phyloP scores from a whole-genome alignment of 306 rosid species.

The Macrotyloma uniflorum region DNA sequence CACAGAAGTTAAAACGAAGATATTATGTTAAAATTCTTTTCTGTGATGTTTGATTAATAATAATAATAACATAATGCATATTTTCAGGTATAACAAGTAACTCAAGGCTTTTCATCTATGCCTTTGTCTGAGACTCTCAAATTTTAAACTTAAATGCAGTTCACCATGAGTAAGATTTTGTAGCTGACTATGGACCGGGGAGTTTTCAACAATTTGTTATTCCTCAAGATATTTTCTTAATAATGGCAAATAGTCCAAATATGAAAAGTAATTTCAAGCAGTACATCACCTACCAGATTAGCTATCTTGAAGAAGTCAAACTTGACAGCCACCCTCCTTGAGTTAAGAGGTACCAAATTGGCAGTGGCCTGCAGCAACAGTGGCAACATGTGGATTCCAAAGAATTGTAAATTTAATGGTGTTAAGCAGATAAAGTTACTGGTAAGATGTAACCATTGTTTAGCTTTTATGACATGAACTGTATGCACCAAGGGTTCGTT shows the following conservation, averaged over 20 bases:
- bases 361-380: constrained; percentile 76
- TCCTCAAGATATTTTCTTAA: neutral
- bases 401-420: constrained; percentile 4
- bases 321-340: constrained; percentile 83
- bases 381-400: constrained; percentile 13
- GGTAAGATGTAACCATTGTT: neutral
- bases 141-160: neutral
- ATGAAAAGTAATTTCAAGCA: constrained; percentile 23
- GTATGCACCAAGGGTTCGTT: neutral
- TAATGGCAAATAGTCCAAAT: neutral
- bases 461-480: neutral
- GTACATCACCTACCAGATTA: constrained; percentile 59
- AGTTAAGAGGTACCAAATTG: constrained; percentile 77
- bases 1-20: constrained; percentile 8
- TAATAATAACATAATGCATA: neutral
- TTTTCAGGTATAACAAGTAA: constrained; percentile 1
- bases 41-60: neutral
- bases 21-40: neutral
- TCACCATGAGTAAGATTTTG: constrained; percentile 22
- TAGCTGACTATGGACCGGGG: neutral
- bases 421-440: neutral
- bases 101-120: neutral
- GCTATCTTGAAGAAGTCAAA: constrained; percentile 85
- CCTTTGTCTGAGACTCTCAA: neutral
- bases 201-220: neutral